Base-by-base conservation (phyloP, 2,329 filamentous ascomycete genomes). In the Chaetothyriales sp. region DNA sequence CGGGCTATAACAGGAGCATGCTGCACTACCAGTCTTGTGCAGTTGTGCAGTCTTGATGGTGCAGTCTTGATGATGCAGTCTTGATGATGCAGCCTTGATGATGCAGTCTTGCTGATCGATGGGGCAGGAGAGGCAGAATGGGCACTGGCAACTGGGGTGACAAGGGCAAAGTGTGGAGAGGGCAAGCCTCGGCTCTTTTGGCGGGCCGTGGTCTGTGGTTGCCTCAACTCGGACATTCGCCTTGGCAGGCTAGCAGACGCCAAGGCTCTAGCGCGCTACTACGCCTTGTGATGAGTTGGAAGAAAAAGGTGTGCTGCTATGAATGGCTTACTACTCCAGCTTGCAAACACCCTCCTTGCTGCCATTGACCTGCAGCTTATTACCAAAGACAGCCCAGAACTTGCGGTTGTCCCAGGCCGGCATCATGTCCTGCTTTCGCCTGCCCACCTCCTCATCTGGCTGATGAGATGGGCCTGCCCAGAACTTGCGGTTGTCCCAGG, bases 371-470 rank as follows among this genome's bases (percentile, higher is more conserved):
- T 79, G 68, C 51, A 82, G 61, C 56, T 73, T 77, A 58, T 82
- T 82, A 1, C 75, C 75, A 61, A 81, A 80, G 8, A 73, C 63
- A 3, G 65, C 60, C 80, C 80, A 83, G 60, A 82, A 81, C 15
- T 68, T 54, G 43, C 45, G 51, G 44, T 50, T 33, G 19, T 60
- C 64, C 52, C 75, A 75, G 1, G 67, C 62, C 6, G 80, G 78
- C 54, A 83, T 75, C 46, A 75, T 61, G 44, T 70, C 63, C 29
- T 25, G 22, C 22, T 25, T 25, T 25, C 3, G 22, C 6, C 22
- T 25, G 3, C 10, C 33, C 4, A 15, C 33, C 33, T 15, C 15
- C 33, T 40, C 33, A 40, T 40, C 33, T 7, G 10, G 43, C 10
- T 19, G 37, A 15, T 18, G 47, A 10, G 44, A 15, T 18, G 46